Conservation (phyloP, 2,329 filamentous ascomycete species). For the Cucurbitaria berberidis region DNA sequence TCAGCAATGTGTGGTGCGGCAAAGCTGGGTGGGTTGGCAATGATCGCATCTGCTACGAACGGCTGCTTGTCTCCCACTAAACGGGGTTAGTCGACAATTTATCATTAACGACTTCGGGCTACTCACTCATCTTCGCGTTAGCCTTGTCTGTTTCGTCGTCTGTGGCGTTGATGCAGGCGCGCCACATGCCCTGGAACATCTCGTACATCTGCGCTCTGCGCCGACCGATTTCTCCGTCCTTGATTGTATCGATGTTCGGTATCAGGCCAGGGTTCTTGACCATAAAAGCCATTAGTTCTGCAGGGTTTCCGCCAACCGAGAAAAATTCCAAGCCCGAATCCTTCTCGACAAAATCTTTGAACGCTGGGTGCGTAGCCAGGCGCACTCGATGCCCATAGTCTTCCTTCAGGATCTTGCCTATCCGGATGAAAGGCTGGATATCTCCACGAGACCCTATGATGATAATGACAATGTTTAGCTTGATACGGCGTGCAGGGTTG, state of each 20-base stretch:
- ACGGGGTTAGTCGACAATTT: slow-evolving; percentile 9
- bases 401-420: slow-evolving; percentile 74
- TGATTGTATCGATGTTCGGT: slow-evolving; percentile 73
- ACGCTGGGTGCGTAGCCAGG: slow-evolving; percentile 79
- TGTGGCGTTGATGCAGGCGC: slow-evolving; percentile 75
- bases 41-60: slow-evolving; percentile 84
- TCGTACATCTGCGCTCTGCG: slow-evolving; percentile 74
- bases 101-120: rapidly evolving
- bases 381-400: slow-evolving; percentile 76
- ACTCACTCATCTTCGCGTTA: slow-evolving; percentile 64
- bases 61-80: slow-evolving; percentile 65
- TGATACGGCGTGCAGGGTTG: slow-evolving; percentile 49
- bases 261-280: slow-evolving; percentile 82
- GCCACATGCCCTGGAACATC: slow-evolving; percentile 85
- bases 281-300: slow-evolving; percentile 87
- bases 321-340: slow-evolving; percentile 80
- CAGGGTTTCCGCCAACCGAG: slow-evolving; percentile 77
- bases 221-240: slow-evolving; percentile 72
- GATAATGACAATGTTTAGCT: slow-evolving; percentile 81
- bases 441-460: slow-evolving; percentile 82
- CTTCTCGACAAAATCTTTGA: slow-evolving; percentile 75
- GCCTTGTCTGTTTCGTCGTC: slow-evolving; percentile 69
- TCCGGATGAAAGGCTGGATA: slow-evolving; percentile 78
- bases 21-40: slow-evolving; percentile 80
- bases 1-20: slow-evolving; percentile 78